Evolutionary conservation across 2,329 filamentous ascomycete genomes (phyloP).

Genomic region (Phialocephala sp.): DNA sequence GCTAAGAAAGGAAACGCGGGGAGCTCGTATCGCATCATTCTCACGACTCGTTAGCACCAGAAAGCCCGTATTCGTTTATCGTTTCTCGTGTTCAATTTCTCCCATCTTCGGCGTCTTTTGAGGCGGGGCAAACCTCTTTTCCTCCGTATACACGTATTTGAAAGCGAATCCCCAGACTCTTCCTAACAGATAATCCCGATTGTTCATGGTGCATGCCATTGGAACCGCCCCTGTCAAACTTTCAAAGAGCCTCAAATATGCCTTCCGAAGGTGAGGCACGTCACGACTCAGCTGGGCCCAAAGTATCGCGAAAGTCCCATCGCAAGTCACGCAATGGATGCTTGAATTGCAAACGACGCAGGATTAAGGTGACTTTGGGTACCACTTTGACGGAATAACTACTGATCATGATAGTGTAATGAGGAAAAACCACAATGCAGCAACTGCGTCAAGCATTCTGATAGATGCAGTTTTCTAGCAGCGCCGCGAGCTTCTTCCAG

Average conservation of each 20-base stretch:
- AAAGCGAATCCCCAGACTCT: background rate
- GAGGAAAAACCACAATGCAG: slow-evolving; percentile 32
- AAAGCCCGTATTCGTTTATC: background rate
- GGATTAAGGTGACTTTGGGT: slow-evolving; percentile 27
- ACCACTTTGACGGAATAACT: background rate
- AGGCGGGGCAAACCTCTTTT: slow-evolving; percentile 6
- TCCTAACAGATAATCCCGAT: background rate
- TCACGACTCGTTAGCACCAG: background rate
- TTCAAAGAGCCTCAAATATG: background rate
- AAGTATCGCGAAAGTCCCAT: slow-evolving; percentile 24
- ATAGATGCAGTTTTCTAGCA: slow-evolving; percentile 21
- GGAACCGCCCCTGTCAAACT: background rate
- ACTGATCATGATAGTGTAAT: slow-evolving; percentile 28
- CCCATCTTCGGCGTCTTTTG: background rate
- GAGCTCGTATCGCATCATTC: background rate
- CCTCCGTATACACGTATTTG: slow-evolving; percentile 4
- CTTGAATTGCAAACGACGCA: slow-evolving; percentile 27
- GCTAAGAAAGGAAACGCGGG: no score
- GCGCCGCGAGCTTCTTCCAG: background rate
- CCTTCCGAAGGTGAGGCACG: slow-evolving; percentile 2
- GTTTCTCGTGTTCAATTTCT: background rate
- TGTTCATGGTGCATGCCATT: background rate
- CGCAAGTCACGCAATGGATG: slow-evolving; percentile 32
- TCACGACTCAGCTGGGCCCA: background rate
- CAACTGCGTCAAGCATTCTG: slow-evolving; percentile 29